Base-by-base conservation (phyloP, 768 basidiomycete genomes). In the Podaxis sp. region DNA sequence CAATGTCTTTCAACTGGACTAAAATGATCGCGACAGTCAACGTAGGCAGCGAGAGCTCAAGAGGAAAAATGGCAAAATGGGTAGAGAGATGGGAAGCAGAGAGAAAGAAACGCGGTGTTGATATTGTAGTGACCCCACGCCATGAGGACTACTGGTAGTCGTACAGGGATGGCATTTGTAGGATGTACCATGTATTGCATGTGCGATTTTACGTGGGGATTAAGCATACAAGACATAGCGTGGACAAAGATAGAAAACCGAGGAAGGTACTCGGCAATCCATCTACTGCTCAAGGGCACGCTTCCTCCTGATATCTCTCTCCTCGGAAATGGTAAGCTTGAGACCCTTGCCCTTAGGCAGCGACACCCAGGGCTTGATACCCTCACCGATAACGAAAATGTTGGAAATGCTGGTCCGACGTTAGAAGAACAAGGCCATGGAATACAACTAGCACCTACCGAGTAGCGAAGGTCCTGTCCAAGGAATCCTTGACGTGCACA, bases 301-400 rank as follows among this genome's bases (percentile, higher is more conserved):
- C 82, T 87, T 92, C 82, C 96, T 89, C 84, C 90, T 87, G 75
- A 87, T 82, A 80, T 97, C 96, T 71, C 96, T 86, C 85, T 98
- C 93, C 84, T 96, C 94, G 15, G 96, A 87, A 73, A 99, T 99
- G 65, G 95, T 95, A 70, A 97, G 91, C 79, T 98, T 97, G 76
- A 87, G 91, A 81, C 96, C 96, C 86, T 96, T 96, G 79, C 95
- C 95, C 82, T 91, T 95, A 67, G 96, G 96, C 73, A 99, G 80
- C 46, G 96, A 98, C 80, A 99, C 86, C 90, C 95, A 95, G 52
- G 97, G 88, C 85, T 99, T 99, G 75, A 73, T 81, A 59, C 95
- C 95, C 81, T 97, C 91, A 67, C 97, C 97, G 66, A 98, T 93
- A 71, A 99, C 90, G 80, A 99, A 99, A 74, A 99, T 93, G 85